Evolutionary conservation across 352 stramenopile genomes (phyloP), one percentile per base, ranked within the genome.

Genomic region (Blastocystis sp.): DNA sequence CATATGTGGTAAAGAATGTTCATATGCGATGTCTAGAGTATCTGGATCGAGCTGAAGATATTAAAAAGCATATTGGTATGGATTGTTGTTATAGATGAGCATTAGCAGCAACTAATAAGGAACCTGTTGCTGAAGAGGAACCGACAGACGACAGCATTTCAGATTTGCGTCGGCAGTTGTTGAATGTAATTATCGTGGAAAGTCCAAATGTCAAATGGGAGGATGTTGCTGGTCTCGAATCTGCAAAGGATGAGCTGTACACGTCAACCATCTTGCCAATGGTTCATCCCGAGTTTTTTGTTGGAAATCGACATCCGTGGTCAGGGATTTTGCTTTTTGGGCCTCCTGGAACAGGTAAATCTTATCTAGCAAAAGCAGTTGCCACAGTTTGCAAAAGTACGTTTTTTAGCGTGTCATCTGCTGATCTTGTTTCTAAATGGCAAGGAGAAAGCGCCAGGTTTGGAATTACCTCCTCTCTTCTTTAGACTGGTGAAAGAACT

Each of bases 351-450:
- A 95, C 93, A 30, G 93, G 96, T 91, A 99, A 99, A 91, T 98
- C 95, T 54, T 98, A 97, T 88, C 91, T 98, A 34, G 96, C 95
- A 2, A 98, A 98, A 81, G 97, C 97, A 1, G 97, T 99, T 1
- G 97, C 97, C 18, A 99, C 97, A 0, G 96, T 99, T 92, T 95
- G 96, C 9, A 96, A 99, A 88, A 96, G 95, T 47, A 98, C 95
- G 0, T 99, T 99, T 90, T 99, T 99, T 90, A 94, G 95, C 8
- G 95, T 99, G 0, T 98, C 95, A 37, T 98, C 96, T 18, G 96
- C 96, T 3, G 97, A 98, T 91, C 92, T 99, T 16, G 96, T 98
- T 59, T 97, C 94, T 65, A 99, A 99, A 92, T 99, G 96, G 94
- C 93, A 98, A 90, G 97, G 97, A 43, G 97, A 99, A 91, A 97